Evolutionary conservation across 2,329 filamentous ascomycete genomes (phyloP).

Genomic region (Diaporthe amygdali): DNA sequence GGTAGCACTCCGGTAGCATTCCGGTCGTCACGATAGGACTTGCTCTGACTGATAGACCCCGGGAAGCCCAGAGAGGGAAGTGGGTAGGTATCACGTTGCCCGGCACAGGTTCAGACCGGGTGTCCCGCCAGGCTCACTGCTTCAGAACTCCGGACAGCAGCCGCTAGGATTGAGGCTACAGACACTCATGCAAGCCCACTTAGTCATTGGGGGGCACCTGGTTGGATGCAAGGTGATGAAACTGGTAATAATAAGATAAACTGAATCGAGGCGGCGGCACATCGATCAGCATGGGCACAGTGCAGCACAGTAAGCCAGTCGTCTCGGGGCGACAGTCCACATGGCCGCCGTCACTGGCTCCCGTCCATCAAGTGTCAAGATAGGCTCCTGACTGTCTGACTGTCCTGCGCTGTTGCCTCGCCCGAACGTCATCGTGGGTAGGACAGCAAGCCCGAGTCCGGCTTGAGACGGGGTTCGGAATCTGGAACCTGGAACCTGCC

Average conservation of each 20-base stretch:
- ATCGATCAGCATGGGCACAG: constrained; percentile 18
- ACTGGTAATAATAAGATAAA: constrained; percentile 3
- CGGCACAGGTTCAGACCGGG: constrained; percentile 2
- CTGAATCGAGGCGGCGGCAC: constrained; percentile 9
- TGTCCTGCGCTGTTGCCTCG: not conserved
- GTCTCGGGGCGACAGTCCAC: constrained; percentile 14
- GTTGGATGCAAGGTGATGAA: constrained; percentile 17
- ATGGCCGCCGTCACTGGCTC: constrained; percentile 17
- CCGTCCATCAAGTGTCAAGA: not conserved
- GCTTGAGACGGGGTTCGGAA: too few species aligned
- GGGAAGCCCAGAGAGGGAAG: not conserved
- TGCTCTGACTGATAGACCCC: constrained; percentile 15
- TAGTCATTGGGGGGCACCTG: constrained; percentile 7
- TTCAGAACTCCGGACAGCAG: not conserved
- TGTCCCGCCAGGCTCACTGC: not conserved
- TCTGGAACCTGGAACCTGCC: not conserved
- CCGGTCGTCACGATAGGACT: constrained; percentile 1
- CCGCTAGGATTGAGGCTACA: constrained; percentile 6
- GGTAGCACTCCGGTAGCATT: not conserved
- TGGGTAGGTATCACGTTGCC: constrained; percentile 23
- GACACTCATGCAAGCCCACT: not conserved
- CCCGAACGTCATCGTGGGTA: not conserved
- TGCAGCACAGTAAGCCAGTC: constrained; percentile 27
- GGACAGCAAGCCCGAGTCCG: not conserved
- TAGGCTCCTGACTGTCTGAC: not conserved